Base-by-base conservation (phyloP, 2,329 filamentous ascomycete species). In the Akanthomyces uredinophilus region DNA sequence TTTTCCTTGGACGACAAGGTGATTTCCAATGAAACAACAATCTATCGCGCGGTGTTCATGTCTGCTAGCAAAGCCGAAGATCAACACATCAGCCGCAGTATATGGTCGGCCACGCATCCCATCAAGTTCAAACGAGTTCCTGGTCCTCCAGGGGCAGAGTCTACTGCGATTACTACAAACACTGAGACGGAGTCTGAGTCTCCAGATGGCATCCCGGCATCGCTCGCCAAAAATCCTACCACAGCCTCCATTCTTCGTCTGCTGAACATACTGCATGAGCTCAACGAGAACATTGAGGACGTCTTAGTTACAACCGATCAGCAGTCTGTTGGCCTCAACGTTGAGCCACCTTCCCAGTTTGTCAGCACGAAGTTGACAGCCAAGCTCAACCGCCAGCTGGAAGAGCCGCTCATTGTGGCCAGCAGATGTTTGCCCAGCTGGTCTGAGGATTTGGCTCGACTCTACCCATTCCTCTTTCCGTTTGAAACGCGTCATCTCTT, bases 341-440 rank as follows among this genome's bases (percentile, higher is more conserved):
- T 88, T 1, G 94, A 98, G 74, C 91, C 94, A 0, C 76, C 96
- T 52, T 89, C 93, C 2, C 93, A 98, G 68, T 99, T 99, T 69
- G 95, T 99, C 76, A 99, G 99, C 72, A 97, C 95, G 0, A 99
- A 99, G 74, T 84, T 99, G 43, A 99, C 95, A 0, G 96, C 95
- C 1, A 99, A 99, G 78, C 84, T 99, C 62, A 99, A 99, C 71
- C 88, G 95, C 32, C 96, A 99, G 73, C 80, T 99, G 14, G 95
- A 99, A 72, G 96, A 99, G 76, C 95, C 95, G 11, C 79, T 99
- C 65, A 96, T 99, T 66, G 95, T 99, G 56, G 95, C 95, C 4
- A 98, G 95, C 77, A 96, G 94, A 71, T 99, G 95, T 72, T 81
- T 99, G 43, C 95, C 95, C 4, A 92, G 85, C 70, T 99, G 95